Conservation (phyloP, 768 basidiomycete species). For the Boletus huronensis region DNA sequence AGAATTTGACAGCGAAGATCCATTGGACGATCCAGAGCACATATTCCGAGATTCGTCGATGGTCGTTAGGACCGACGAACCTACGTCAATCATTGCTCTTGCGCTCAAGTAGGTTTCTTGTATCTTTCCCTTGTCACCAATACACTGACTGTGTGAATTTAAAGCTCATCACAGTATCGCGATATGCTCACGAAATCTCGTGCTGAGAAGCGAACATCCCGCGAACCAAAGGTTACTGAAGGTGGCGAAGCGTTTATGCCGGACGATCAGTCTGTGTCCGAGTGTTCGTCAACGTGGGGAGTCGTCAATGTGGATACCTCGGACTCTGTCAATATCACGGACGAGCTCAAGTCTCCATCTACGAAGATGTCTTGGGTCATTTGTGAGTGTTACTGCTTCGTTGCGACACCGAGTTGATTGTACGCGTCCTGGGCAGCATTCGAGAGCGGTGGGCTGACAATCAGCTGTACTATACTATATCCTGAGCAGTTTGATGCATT, state of each 20-base stretch:
- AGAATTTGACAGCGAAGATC: constrained; percentile 61
- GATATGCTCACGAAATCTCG: constrained; percentile 77
- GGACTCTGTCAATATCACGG: constrained; percentile 66
- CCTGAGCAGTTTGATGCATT: constrained; percentile 97
- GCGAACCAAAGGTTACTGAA: constrained; percentile 55
- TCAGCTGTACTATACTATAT: constrained; percentile 92
- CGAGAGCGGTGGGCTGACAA: constrained; percentile 84
- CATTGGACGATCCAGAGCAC: constrained; percentile 79
- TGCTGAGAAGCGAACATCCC: constrained; percentile 67
- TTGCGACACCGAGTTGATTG: constrained; percentile 3
- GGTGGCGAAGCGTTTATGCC: constrained; percentile 89
- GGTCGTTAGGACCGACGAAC: constrained; percentile 94
- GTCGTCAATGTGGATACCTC: constrained; percentile 78
- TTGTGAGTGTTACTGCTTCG: constrained; percentile 43
- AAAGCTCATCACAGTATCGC: constrained; percentile 76
- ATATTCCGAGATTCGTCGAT: constrained; percentile 93
- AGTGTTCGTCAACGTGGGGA: constrained; percentile 89
- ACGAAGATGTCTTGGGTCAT: constrained; percentile 81
- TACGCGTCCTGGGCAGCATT: constrained; percentile 52
- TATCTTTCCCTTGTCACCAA: neutral
- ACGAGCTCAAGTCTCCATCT: constrained; percentile 71
- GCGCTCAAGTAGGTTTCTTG: constrained; percentile 67
- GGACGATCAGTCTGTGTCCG: constrained; percentile 76
- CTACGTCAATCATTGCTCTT: constrained; percentile 95
- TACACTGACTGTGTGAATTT: constrained; percentile 1